These are phyloP conservation scores for Penicillium arizonense DNA, from an alignment of 495 filamentous ascomycete species.

Conservation along the genomic window DNA sequence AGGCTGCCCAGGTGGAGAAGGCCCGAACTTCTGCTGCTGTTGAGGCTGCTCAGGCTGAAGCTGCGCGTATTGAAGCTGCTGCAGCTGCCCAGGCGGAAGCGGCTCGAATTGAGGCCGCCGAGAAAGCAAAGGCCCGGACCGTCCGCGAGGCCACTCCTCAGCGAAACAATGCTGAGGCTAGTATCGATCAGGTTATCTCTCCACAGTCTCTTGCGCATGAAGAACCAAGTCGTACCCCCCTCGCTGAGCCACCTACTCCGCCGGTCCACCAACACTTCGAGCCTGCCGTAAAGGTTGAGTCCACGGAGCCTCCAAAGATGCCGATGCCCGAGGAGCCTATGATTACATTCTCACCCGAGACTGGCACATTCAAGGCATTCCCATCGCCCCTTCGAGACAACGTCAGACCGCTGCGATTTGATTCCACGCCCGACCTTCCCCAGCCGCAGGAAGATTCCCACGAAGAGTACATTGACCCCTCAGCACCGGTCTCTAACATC, in stretches of 20 bases:
- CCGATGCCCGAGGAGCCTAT: constrained; percentile 33
- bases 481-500: constrained; percentile 8
- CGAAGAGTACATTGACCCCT: constrained; percentile 1
- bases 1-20: too few relatives aligned
- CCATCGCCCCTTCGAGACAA: constrained; percentile 38
- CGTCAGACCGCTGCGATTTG: constrained; percentile 17
- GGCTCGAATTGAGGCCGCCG: too few relatives aligned
- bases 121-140: not conserved
- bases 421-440: constrained; percentile 9
- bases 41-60: too few relatives aligned
- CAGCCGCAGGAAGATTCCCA: constrained; percentile 1
- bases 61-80: too few relatives aligned
- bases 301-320: constrained; percentile 26
- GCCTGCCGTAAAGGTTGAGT: constrained; percentile 22
- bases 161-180: not conserved
- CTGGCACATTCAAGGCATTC: constrained; percentile 49
- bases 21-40: too few relatives aligned
- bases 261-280: constrained; percentile 7
- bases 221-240: constrained; percentile 18
- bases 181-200: not conserved
- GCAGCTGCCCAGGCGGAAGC: too few relatives aligned
- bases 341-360: constrained; percentile 47
- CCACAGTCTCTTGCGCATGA: not conserved
- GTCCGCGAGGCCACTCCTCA: not conserved
- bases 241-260: constrained; percentile 16